Evolutionary conservation across 345 rosid genomes (phyloP).

Genomic region (Syzygium aromaticum): DNA sequence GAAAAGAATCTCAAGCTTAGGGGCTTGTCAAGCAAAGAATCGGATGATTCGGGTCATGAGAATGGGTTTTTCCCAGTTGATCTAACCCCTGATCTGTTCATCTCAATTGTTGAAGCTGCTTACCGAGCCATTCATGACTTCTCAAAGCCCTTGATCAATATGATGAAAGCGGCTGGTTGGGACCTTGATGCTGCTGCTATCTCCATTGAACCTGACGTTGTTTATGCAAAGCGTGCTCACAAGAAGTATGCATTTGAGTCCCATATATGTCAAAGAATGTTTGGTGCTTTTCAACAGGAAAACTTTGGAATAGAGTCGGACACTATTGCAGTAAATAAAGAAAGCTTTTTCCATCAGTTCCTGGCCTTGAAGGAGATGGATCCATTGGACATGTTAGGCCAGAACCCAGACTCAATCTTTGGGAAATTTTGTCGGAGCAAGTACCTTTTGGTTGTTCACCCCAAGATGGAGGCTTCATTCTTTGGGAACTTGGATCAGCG

Average conservation of each 20-base stretch:
- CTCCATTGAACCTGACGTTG: conserved; percentile 15
- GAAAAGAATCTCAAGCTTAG: conserved; percentile 18
- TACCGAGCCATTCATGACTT: conserved; percentile 16
- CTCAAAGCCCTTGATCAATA: conserved; percentile 15
- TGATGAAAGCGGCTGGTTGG: conserved; percentile 23
- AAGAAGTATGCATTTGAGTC: conserved; percentile 19
- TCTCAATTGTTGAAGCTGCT: conserved; percentile 13
- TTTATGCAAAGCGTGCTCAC: conserved; percentile 18
- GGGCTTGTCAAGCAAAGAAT: conserved; percentile 14
- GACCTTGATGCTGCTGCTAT: conserved; percentile 20
- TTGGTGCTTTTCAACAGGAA: conserved; percentile 16
- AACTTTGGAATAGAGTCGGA: conserved; percentile 11
- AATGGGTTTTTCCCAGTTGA: conserved; percentile 12
- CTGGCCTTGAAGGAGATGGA: conserved; percentile 17
- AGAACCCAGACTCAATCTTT: conserved; percentile 15
- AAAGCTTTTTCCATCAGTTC: conserved; percentile 15
- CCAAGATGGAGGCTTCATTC: conserved; percentile 21
- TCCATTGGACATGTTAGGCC: conserved; percentile 14
- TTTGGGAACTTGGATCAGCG: conserved; percentile 16
- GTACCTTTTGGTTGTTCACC: conserved; percentile 14
- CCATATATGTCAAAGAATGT: conserved; percentile 18
- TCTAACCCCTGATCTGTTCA: conserved; percentile 11
- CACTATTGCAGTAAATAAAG: background rate
- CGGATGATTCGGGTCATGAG: conserved; percentile 2
- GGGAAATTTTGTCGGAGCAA: conserved; percentile 15